phyloP scores from a whole-genome alignment of 768 basidiomycete genomes.

The Pleurotus djamor region DNA sequence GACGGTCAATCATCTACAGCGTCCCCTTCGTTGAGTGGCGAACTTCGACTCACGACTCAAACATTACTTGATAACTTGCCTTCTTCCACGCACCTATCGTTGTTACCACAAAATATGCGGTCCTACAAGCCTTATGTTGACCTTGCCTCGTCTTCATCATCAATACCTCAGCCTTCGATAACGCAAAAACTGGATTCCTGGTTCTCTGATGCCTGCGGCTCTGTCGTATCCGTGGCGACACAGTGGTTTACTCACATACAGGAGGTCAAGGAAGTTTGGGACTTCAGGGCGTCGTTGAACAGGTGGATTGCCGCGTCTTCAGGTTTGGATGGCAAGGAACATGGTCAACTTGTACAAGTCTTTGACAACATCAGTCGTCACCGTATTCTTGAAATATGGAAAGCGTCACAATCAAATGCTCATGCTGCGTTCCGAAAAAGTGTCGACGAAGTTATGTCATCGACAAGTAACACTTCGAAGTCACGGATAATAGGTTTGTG shows the following conservation, averaged over 20 bases:
- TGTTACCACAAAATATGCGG: constrained; percentile 69
- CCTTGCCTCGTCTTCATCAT: constrained; percentile 54
- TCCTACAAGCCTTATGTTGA: constrained; percentile 88
- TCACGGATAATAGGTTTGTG: constrained; percentile 23
- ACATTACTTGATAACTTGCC: constrained; percentile 69
- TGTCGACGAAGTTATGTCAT: constrained; percentile 36
- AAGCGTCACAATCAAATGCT: constrained; percentile 37
- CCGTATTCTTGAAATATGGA: constrained; percentile 62
- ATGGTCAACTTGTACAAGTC: constrained; percentile 32
- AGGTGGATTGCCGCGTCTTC: constrained; percentile 40
- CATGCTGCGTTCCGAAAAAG: constrained; percentile 42
- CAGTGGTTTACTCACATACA: constrained; percentile 60
- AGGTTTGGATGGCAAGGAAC: constrained; percentile 49
- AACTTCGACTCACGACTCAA: constrained; percentile 64
- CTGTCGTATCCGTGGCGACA: constrained; percentile 40
- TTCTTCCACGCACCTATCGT: constrained; percentile 78
- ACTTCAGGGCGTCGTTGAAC: constrained; percentile 49
- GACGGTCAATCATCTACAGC: constrained; percentile 30
- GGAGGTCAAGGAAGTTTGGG: constrained; percentile 72
- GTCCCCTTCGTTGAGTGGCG: constrained; percentile 18
- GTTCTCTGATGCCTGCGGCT: constrained; percentile 53
- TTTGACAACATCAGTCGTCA: constrained; percentile 55
- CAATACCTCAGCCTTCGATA: constrained; percentile 41
- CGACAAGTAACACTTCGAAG: constrained; percentile 22
- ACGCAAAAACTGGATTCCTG: constrained; percentile 53